Evolutionary conservation across 148 eudicot species (phyloP), one percentile per base, ranked within the genome.

Genomic region (Camellia granthamiana): DNA sequence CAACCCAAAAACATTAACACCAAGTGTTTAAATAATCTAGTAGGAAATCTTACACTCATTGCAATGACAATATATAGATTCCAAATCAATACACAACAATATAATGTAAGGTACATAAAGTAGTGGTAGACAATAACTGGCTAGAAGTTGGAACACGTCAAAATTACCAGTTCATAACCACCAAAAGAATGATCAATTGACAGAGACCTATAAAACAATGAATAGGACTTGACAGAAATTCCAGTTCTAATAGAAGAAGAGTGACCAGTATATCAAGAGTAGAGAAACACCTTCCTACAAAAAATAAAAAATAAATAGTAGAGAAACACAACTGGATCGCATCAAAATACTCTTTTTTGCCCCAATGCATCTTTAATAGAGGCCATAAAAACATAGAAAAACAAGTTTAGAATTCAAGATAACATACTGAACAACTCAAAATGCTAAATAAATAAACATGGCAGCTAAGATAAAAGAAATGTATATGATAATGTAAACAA

Each of bases 141-240:
- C 11, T 49, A 49, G 38, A 71, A 6, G 7, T 71, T 71, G 51
- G 44, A 42, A 41, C 16, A 11, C 2, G 12, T 21, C 7, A 38
- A 8, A 5, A 69, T 69, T 46, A 4, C 23, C 13, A 46, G 15
- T 15, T 69, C 54, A 18, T 4, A 43, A 44, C 23, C 73, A 69
- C 52, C 52, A 43, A 16, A 69, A 44, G 23, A 12, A 46, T 18
- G 73, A 69, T 12, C 52, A 41, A 68, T 43, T 68, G n/a, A 44
- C 73, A 46, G 3, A 69, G 15, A 67, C 71, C 23, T n/a, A 21
- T 30, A 69, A n/a, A 69, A 69, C 73, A 54, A 43, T 69, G 43
- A 69, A 18, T 18, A 16, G 5, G 9, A 38, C 6, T 46, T 18
- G 14, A 69, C 19, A 69, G 3, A 7, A 69, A 7, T 15, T 64